Base-by-base conservation (phyloP, 306 rosid species). In the Cicer yamashitae region DNA sequence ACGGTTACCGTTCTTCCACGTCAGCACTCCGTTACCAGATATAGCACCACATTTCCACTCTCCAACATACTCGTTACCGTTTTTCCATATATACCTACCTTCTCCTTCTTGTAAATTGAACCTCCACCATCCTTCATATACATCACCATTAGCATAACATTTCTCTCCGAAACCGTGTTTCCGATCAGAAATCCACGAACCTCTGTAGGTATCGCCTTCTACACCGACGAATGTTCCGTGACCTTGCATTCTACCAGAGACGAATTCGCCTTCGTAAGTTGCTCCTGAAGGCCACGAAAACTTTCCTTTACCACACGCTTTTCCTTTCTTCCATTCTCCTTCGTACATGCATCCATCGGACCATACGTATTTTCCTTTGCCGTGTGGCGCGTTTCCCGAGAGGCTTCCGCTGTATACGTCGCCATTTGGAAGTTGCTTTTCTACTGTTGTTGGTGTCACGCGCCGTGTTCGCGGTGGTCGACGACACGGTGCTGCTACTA, bases 281-380 rank as follows among this genome's bases (percentile, higher is more conserved):
- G 84, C 87, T 5, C 90, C 86, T 1, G 87, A 86, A 0, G 90
- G 90, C 90, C 87, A 86, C 1, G 84, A 83, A 67, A 86, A 78
- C 53, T 62, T 70, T 0, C 90, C 90, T 14, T 68, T 83, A 1
- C 87, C 87, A 20, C 70, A 67, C 7, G 86, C 78, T 7, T 83
- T 86, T 0, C 87, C 90, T 17, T 56, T 69, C 57, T 70, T 72
- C 90, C 90, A 83, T 7, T 84, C 90, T 0, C 90, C 87, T 60
- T 83, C 81, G 66, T 83, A 86, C 82, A 83, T 83, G 74, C 90
- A 83, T 3, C 90, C 90, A 48, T 86, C 86, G 0, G 82, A 79
- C 90, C 90, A 86, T 2, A 83, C 76, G 45, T 86, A 86, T 18
- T 78, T 86, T 1, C 90, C 87, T 0, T 8, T 13, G 18, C 87